phyloP scores from a whole-genome alignment of 2,329 filamentous ascomycete species.

The Fusarium pseudograminearum region DNA sequence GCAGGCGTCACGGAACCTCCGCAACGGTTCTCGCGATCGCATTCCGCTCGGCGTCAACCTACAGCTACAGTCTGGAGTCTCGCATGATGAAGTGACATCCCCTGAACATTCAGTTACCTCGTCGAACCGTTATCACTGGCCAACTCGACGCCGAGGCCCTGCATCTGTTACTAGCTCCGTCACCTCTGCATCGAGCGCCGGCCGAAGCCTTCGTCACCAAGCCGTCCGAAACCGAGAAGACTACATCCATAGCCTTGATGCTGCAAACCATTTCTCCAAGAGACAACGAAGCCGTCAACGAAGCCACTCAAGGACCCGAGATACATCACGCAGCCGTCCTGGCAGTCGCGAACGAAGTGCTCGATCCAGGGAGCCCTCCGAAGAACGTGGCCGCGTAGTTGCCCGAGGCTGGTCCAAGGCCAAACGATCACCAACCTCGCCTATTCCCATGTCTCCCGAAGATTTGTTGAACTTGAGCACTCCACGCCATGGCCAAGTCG shows the following conservation, averaged over 20 bases:
- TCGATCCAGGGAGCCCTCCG: constrained; percentile 71
- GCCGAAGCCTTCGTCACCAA: constrained; percentile 63
- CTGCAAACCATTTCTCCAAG: constrained; percentile 73
- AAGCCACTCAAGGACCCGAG: constrained; percentile 61
- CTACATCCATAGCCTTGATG: constrained; percentile 87
- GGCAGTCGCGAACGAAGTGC: constrained; percentile 63
- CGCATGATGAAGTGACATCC: constrained; percentile 66
- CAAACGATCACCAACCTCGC: constrained; percentile 91
- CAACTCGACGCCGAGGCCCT: constrained; percentile 64
- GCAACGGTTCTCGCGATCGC: constrained; percentile 80
- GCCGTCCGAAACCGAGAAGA: constrained; percentile 76
- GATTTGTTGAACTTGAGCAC: constrained; percentile 76
- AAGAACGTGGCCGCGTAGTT: constrained; percentile 75
- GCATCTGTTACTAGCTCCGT: constrained; percentile 69
- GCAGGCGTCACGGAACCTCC: constrained; percentile 67
- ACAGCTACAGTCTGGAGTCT: constrained; percentile 70
- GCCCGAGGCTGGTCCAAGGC: constrained; percentile 76
- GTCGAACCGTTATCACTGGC: constrained; percentile 67
- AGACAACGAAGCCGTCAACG: constrained; percentile 67
- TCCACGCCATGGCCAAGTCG: constrained; percentile 52
- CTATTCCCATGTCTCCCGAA: constrained; percentile 93
- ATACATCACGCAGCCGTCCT: constrained; percentile 60
- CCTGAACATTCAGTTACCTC: constrained; percentile 67
- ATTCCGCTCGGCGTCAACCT: constrained; percentile 79
- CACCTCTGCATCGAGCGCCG: constrained; percentile 66